phyloP scores from a whole-genome alignment of 179 eudicot genomes.

The Vitellaria paradoxa region DNA sequence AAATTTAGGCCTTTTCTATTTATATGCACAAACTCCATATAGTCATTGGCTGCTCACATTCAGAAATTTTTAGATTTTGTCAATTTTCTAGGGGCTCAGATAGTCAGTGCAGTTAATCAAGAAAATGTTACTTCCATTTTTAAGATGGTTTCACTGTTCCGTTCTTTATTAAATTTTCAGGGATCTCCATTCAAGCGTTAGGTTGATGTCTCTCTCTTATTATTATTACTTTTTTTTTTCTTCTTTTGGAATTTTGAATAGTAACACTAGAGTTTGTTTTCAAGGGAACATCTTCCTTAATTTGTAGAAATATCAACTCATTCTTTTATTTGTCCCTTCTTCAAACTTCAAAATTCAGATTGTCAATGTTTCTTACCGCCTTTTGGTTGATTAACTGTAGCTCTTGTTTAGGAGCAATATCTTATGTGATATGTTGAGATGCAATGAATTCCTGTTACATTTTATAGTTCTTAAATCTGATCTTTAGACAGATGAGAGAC shows the following conservation, averaged over 20 bases:
- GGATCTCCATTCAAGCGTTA: background rate
- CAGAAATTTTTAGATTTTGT: too few relatives aligned
- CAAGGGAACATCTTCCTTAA: background rate
- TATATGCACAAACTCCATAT: background rate
- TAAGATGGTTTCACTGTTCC: too few relatives aligned
- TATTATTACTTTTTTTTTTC: too few relatives aligned
- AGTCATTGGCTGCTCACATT: background rate
- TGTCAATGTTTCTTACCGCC: background rate
- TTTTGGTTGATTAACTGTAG: background rate
- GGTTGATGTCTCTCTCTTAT: background rate
- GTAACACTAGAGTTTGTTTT: background rate
- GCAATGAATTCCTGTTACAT: background rate
- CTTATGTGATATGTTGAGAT: background rate
- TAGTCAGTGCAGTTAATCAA: background rate
- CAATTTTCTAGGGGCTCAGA: background rate
- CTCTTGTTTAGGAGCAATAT: slow-evolving; percentile 1
- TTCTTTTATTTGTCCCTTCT: background rate
- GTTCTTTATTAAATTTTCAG: background rate
- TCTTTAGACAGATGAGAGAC: background rate
- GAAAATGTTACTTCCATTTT: background rate
- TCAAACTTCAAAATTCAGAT: too few relatives aligned
- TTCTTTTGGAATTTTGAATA: slow-evolving; percentile 1
- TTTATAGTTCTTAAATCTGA: slow-evolving; percentile 4
- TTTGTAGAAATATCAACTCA: background rate
- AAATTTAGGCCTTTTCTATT: background rate